Conservation (phyloP, 495 filamentous ascomycete species). For the Neurospora sp. region DNA sequence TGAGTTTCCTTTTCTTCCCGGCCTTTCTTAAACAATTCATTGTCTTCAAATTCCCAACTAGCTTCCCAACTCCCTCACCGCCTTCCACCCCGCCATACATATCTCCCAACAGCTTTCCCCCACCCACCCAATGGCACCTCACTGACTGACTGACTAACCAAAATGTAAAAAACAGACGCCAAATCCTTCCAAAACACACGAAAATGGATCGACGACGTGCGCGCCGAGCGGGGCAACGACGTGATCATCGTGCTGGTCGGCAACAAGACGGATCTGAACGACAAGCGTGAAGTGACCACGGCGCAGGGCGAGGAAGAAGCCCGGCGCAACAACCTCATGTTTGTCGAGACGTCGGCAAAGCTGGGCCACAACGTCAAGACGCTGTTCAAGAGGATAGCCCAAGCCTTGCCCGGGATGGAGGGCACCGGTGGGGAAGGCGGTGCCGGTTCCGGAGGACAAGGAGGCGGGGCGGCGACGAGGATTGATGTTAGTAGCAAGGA, state of each 20-base stretch:
- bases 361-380: constrained; percentile 96
- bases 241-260: constrained; percentile 98
- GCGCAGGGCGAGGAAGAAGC: constrained; percentile 95
- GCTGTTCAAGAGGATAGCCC: constrained; percentile 92
- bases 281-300: constrained; percentile 92
- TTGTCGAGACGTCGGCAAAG: constrained; percentile 97
- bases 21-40: background rate
- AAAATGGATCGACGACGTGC: constrained; percentile 99
- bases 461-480: constrained; percentile 34
- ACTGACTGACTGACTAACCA: no score
- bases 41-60: background rate
- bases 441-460: background rate
- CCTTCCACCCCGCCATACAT: background rate
- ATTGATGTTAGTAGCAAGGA: constrained; percentile 90
- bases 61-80: background rate
- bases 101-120: no score
- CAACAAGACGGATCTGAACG: constrained; percentile 97
- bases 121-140: no score
- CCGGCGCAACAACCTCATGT: constrained; percentile 94
- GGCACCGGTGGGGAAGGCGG: constrained; percentile 46
- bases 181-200: constrained; percentile 96
- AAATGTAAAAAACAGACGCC: constrained; percentile 39
- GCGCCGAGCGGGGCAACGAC: constrained; percentile 91
- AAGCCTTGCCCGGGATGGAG: constrained; percentile 96
- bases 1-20: background rate